Percentiles rank a stretch among this genome's conserved stretches.
Evolutionary conservation across 352 stramenopile genomes (phyloP).

Genomic region (Phytophthora pluvialis): DNA sequence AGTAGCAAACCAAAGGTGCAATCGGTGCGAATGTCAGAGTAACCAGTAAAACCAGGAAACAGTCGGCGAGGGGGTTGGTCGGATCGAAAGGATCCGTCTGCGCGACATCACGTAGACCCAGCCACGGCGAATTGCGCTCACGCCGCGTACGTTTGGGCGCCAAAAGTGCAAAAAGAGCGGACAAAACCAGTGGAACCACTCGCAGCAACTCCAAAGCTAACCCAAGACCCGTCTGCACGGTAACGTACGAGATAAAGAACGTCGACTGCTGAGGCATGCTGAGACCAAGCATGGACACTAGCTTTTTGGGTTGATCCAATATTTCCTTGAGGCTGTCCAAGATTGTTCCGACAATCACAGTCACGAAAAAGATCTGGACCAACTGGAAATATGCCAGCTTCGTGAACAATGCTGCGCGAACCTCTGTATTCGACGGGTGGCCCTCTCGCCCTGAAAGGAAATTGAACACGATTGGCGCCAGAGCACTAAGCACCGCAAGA

Average conservation of each 20-base stretch:
- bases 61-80: slow-evolving; percentile 60
- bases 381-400: slow-evolving; percentile 87
- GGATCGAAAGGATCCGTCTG: slow-evolving; percentile 69
- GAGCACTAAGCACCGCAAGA: slow-evolving; percentile 60
- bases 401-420: slow-evolving; percentile 68
- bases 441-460: slow-evolving; percentile 72
- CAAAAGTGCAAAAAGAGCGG: slow-evolving; percentile 54
- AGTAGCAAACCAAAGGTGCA: slow-evolving; percentile 79
- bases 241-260: slow-evolving; percentile 87
- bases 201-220: slow-evolving; percentile 70
- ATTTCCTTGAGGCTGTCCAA: slow-evolving; percentile 78
- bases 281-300: slow-evolving; percentile 74
- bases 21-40: slow-evolving; percentile 84
- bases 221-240: slow-evolving; percentile 68
- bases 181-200: slow-evolving; percentile 57
- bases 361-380: slow-evolving; percentile 87
- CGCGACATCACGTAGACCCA: slow-evolving; percentile 56
- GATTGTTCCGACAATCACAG: slow-evolving; percentile 76
- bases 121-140: slow-evolving; percentile 61
- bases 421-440: slow-evolving; percentile 69
- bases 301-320: slow-evolving; percentile 67
- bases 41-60: slow-evolving; percentile 74
- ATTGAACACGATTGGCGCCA: slow-evolving; percentile 71
- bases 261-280: slow-evolving; percentile 86
- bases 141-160: slow-evolving; percentile 69